Base-by-base conservation (phyloP, 345 rosid genomes). In the Gossypium rotundifolium region DNA sequence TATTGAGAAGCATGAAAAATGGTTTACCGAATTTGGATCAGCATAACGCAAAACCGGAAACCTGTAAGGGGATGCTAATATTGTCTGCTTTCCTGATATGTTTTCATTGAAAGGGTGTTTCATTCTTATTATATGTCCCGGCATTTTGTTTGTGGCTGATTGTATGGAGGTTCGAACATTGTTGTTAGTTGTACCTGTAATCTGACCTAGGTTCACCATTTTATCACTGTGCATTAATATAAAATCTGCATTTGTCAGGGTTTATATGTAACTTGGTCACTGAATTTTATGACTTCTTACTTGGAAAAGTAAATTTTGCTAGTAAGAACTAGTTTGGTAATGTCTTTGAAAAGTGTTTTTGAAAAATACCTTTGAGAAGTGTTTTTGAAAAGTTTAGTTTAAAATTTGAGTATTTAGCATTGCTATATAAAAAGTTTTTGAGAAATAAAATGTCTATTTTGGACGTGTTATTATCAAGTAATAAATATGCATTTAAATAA, bases 1-100 rank as follows among this genome's bases (percentile, higher is more conserved):
- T 77, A 96, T 93, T 0, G 99, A 93, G 81, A 90, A 88, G 85
- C 98, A 96, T 25, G 99, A 96, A 87, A 93, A 96, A 82, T 96
- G 99, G 98, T 89, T 96, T 75, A 1, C 84, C 8, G 99, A 96
- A 79, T 96, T 96, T 25, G 98, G 99, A 68, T 96, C 99, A 1
- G 99, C 97, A 25, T 95, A 79, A 83, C 69, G 44, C 20, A 53
- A 16, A 54, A 16, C 53, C 2, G 2, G 51, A 54, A 73, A 11
- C 29, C 60, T n/a, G 18, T 8, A 45, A 2, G 17, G 13, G 68
- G 70, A 27, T 18, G 65, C 44, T 25, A 12, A 6, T 65, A 11
- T 51, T 54, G 42, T 20, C 54, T 29, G 52, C 44, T 54, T 61
- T 59, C 33, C 7, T 27, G 23, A 27, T 59, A 60, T 46, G 68